A percentile compares a stretch with the other conserved stretches of the same genome.
These are phyloP conservation scores for Mrakia frigida DNA, from an alignment of 768 basidiomycete species.

Conservation along the genomic window DNA sequence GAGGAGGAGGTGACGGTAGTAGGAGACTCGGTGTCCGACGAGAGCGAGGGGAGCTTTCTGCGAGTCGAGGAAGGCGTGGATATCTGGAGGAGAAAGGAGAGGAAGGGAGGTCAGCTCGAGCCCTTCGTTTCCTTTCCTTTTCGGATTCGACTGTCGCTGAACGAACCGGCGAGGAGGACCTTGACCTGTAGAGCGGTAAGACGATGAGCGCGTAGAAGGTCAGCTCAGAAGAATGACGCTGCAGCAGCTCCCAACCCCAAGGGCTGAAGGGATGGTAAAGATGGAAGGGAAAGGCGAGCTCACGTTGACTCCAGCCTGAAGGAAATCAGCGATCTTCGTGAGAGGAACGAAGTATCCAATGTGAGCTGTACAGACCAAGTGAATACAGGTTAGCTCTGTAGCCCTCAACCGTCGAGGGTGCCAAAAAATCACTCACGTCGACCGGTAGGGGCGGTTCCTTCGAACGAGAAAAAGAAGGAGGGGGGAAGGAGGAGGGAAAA, in stretches of 20 bases:
- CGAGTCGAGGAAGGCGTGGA: constrained; percentile 97
- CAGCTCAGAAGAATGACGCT: neutral
- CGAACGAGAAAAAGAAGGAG: neutral
- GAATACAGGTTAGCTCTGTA: neutral
- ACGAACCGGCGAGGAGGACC: constrained; percentile 68
- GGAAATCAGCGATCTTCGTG: constrained; percentile 92
- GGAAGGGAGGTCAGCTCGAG: constrained; percentile 5
- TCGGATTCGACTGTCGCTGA: neutral
- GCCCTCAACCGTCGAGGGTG: neutral
- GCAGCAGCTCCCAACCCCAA: neutral
- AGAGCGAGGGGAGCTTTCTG: constrained; percentile 91
- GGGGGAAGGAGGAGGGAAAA: neutral
- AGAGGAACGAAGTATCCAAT: constrained; percentile 95
- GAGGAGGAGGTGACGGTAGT: constrained; percentile 76
- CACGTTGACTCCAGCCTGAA: constrained; percentile 84
- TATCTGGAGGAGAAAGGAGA: constrained; percentile 48
- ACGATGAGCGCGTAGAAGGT: neutral
- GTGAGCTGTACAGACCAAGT: constrained; percentile 59
- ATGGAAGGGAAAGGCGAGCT: constrained; percentile 31
- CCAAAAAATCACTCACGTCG: constrained; percentile 59
- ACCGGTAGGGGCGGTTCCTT: constrained; percentile 90
- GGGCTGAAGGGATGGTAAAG: neutral
- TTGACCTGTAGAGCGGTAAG: constrained; percentile 53
- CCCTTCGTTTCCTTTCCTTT: neutral
- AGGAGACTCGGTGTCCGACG: constrained; percentile 77